Percentiles rank a stretch among this genome's conserved stretches.
Evolutionary conservation across 2,329 filamentous ascomycete species (phyloP).

Genomic region (Colletotrichum gloeosporioides): DNA sequence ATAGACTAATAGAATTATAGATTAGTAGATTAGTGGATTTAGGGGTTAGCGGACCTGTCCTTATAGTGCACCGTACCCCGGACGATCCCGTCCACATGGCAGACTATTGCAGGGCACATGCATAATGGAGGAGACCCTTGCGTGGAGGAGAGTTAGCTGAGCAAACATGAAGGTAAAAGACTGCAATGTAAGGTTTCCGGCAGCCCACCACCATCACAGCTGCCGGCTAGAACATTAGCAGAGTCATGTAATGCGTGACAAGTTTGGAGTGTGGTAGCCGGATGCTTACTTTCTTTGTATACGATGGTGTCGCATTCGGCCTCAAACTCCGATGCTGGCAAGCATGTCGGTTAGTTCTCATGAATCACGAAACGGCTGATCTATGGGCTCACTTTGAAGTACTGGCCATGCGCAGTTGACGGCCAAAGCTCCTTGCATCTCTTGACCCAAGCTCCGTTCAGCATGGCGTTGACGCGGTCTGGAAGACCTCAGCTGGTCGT

Average conservation of each 20-base stretch:
- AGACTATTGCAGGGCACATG: neutral
- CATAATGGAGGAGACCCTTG: neutral
- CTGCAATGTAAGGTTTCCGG: neutral
- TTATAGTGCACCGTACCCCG: no score
- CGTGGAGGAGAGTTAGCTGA: neutral
- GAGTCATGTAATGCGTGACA: neutral
- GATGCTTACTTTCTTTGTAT: neutral
- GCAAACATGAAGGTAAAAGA: neutral
- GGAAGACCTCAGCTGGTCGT: neutral
- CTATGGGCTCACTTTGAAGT: neutral
- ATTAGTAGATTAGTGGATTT: no score
- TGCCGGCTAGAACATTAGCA: neutral
- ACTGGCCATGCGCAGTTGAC: fast-evolving
- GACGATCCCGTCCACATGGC: neutral
- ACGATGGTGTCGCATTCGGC: neutral
- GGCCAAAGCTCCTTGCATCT: neutral
- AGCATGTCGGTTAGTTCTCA: neutral
- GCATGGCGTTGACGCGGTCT: neutral
- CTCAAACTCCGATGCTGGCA: neutral
- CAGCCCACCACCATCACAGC: neutral
- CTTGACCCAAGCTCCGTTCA: neutral
- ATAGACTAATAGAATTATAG: no score
- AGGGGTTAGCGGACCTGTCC: no score
- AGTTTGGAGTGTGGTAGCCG: neutral
- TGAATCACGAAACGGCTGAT: neutral